A percentile compares a stretch with the other conserved stretches of the same genome.
These are phyloP conservation scores for Porcisia deanei DNA, from an alignment of 208 protist species.

Conservation along the genomic window DNA sequence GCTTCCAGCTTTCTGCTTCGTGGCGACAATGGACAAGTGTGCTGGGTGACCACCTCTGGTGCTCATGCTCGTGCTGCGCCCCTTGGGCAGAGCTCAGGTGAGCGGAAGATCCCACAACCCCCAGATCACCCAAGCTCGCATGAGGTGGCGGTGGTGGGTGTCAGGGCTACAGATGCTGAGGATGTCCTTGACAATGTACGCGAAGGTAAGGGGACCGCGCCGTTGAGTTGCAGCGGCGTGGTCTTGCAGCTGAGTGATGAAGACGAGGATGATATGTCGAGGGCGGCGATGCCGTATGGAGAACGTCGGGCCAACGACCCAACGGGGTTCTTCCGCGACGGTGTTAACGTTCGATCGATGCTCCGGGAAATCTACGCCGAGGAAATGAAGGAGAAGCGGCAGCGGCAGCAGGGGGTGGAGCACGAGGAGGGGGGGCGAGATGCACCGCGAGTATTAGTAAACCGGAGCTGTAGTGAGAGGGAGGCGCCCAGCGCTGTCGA, in stretches of 20 bases:
- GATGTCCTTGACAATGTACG: neutral
- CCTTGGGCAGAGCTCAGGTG: neutral
- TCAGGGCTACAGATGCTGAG: neutral
- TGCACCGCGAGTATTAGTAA: neutral
- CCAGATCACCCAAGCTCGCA: no score
- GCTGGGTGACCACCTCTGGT: slow-evolving; percentile 49
- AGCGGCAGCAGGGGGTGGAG: neutral
- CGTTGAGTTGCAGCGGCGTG: neutral
- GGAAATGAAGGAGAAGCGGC: slow-evolving; percentile 6
- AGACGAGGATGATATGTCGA: neutral
- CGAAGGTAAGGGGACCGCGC: neutral
- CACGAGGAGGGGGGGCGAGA: neutral
- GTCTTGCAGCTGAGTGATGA: neutral
- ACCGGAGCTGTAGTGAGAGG: neutral
- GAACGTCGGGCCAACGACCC: neutral
- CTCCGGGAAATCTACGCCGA: slow-evolving; percentile 24
- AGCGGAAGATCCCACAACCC: neutral
- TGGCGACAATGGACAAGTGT: slow-evolving; percentile 59
- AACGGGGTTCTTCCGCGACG: slow-evolving; percentile 20
- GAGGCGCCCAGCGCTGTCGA: neutral
- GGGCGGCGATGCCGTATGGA: neutral
- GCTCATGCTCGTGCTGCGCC: neutral
- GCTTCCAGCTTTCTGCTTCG: slow-evolving; percentile 52
- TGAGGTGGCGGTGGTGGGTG: slow-evolving; percentile 1
- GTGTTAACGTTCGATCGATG: slow-evolving; percentile 15